phyloP scores from a whole-genome alignment of 805 yeast species.

The Candida argentea region DNA sequence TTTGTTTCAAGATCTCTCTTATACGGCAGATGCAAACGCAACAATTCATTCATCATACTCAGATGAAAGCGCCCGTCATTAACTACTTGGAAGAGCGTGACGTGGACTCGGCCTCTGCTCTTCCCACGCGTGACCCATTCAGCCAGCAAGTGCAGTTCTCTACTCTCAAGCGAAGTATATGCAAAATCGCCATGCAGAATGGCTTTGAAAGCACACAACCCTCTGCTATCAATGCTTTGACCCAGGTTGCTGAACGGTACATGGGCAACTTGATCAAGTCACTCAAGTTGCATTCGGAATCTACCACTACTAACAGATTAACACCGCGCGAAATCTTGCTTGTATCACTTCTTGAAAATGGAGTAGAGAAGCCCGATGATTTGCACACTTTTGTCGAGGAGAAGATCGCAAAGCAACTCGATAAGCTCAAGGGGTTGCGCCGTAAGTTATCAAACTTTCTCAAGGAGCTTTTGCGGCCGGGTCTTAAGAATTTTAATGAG shows the following conservation, averaged over 20 bases:
- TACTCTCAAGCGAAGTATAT: constrained; percentile 57
- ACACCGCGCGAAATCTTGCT: constrained; percentile 37
- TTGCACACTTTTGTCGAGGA: constrained; percentile 67
- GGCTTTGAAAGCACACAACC: constrained; percentile 85
- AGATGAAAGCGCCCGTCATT: constrained; percentile 59
- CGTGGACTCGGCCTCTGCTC: constrained; percentile 72
- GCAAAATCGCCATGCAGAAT: constrained; percentile 78
- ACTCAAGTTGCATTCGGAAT: constrained; percentile 61
- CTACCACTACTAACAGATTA: constrained; percentile 37
- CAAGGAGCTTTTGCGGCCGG: constrained; percentile 76
- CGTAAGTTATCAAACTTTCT: constrained; percentile 58
- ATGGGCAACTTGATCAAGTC: constrained; percentile 65
- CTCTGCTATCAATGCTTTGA: constrained; percentile 63
- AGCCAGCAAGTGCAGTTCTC: constrained; percentile 53
- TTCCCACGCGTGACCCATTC: constrained; percentile 56
- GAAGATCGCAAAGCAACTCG: constrained; percentile 56
- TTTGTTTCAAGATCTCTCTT: constrained; percentile 80
- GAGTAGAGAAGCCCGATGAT: constrained; percentile 70
- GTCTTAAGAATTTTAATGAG: constrained; percentile 63
- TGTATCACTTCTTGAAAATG: constrained; percentile 71
- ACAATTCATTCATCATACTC: constrained; percentile 63
- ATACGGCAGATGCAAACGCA: constrained; percentile 88
- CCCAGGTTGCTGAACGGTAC: constrained; percentile 78
- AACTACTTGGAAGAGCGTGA: constrained; percentile 57
- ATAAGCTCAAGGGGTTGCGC: constrained; percentile 60